Conservation (phyloP, 148 eudicot genomes). For the Agrostemma githago region DNA sequence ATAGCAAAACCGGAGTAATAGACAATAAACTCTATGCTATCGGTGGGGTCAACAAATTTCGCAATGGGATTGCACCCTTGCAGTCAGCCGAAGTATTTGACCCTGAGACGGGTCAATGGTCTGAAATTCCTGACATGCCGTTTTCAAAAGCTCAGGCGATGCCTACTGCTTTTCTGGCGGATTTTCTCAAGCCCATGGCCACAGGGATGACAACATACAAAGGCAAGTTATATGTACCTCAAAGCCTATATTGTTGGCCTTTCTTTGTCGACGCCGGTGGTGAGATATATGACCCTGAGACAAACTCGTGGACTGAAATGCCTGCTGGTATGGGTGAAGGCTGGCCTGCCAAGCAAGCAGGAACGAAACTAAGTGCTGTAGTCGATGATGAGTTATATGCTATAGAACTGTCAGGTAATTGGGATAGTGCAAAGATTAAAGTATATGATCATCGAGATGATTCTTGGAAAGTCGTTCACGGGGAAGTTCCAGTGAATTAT, state of each 20-base stretch:
- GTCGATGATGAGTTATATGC: constrained; percentile 82
- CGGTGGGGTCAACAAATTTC: constrained; percentile 81
- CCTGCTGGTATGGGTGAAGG: constrained; percentile 97
- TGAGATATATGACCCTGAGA: constrained; percentile 85
- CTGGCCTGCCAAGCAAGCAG: constrained; percentile 99
- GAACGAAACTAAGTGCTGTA: constrained; percentile 74
- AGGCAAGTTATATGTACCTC: constrained; percentile 87
- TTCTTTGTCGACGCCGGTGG: constrained; percentile 98
- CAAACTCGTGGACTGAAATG: constrained; percentile 85
- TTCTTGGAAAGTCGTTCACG: constrained; percentile 56
- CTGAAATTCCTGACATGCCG: constrained; percentile 87
- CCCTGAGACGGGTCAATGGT: constrained; percentile 65
- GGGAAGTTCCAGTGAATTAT: constrained; percentile 30
- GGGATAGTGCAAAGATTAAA: constrained; percentile 71
- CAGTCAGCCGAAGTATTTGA: constrained; percentile 89
- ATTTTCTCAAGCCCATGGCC: constrained; percentile 89
- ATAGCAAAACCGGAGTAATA: constrained; percentile 74
- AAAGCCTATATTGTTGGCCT: constrained; percentile 95
- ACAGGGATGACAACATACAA: constrained; percentile 85
- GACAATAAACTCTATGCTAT: constrained; percentile 80
- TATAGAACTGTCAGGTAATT: constrained; percentile 69
- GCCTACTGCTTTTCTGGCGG: constrained; percentile 81
- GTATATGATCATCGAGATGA: constrained; percentile 68
- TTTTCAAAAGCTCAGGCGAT: constrained; percentile 81
- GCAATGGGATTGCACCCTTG: constrained; percentile 73